These are phyloP conservation scores for Datura wrightii DNA, from an alignment of 257 asterid genomes.

Conservation along the genomic window DNA sequence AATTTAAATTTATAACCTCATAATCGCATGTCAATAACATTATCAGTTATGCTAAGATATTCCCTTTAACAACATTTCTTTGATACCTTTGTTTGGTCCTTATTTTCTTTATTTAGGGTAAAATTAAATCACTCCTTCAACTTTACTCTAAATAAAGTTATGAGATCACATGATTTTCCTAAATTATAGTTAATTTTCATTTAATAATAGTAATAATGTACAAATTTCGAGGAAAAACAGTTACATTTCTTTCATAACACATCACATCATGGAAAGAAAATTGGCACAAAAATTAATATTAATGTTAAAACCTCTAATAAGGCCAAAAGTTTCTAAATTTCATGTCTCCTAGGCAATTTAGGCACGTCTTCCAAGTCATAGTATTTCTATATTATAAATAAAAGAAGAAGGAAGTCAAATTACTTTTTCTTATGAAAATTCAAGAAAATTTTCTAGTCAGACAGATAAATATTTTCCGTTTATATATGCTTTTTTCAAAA, in stretches of 20 bases:
- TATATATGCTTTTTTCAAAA: no score
- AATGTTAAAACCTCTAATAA: neutral
- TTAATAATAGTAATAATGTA: neutral
- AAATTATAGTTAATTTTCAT: neutral
- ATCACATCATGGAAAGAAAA: neutral
- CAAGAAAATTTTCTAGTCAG: neutral
- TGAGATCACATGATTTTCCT: neutral
- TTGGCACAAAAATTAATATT: neutral
- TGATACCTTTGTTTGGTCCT: no score
- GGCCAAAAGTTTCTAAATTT: neutral
- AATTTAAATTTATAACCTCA: no score
- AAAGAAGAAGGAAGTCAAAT: neutral
- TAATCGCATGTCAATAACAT: no score
- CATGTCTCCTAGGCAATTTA: neutral
- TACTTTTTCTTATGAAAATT: neutral
- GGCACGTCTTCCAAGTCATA: slow-evolving; percentile 20
- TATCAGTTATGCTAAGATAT: no score
- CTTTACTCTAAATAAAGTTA: neutral
- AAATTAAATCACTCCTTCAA: neutral
- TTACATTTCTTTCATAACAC: neutral
- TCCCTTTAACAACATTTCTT: no score
- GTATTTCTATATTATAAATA: neutral
- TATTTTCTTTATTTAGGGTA: neutral
- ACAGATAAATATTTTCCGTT: neutral
- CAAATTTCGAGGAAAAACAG: neutral